phyloP scores from a whole-genome alignment of 208 protist species.

The Trypanosoma mega region DNA sequence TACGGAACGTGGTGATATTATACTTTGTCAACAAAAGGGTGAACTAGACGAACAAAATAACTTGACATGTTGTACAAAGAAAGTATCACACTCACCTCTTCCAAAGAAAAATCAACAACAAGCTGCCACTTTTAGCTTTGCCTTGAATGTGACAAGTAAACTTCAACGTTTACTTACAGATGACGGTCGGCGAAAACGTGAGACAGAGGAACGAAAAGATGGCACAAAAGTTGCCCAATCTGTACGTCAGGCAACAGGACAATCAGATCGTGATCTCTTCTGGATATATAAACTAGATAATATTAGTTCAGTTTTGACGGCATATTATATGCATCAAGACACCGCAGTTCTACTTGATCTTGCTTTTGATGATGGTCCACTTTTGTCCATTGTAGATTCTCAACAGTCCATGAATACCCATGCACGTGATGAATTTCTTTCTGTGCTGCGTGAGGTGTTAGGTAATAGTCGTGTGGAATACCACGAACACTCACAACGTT shows the following conservation, averaged over 20 bases:
- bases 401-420: constrained; percentile 85
- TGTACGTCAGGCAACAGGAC: constrained; percentile 72
- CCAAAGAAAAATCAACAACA: constrained; percentile 18
- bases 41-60: no score
- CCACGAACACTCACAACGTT: constrained; percentile 57
- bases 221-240: constrained; percentile 79
- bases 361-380: constrained; percentile 63
- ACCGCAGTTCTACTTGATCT: constrained; percentile 74
- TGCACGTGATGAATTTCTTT: constrained; percentile 70
- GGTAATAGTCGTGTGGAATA: constrained; percentile 37
- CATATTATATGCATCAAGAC: constrained; percentile 87
- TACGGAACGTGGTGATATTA: constrained; percentile 77
- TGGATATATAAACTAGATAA: constrained; percentile 63
- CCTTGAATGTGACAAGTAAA: constrained; percentile 60
- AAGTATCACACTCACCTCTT: background rate
- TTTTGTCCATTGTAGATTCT: constrained; percentile 83
- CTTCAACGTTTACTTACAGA: constrained; percentile 68
- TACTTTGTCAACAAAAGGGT: constrained; percentile 66
- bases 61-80: no score
- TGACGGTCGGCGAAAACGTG: constrained; percentile 10
- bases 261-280: constrained; percentile 64
- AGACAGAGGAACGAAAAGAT: constrained; percentile 47
- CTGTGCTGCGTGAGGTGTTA: constrained; percentile 61
- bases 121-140: constrained; percentile 34
- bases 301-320: constrained; percentile 57